A percentile compares a stretch with the other conserved stretches of the same genome.
phyloP scores from a whole-genome alignment of 2,329 filamentous ascomycete genomes.

The Annulohypoxylon truncatum region DNA sequence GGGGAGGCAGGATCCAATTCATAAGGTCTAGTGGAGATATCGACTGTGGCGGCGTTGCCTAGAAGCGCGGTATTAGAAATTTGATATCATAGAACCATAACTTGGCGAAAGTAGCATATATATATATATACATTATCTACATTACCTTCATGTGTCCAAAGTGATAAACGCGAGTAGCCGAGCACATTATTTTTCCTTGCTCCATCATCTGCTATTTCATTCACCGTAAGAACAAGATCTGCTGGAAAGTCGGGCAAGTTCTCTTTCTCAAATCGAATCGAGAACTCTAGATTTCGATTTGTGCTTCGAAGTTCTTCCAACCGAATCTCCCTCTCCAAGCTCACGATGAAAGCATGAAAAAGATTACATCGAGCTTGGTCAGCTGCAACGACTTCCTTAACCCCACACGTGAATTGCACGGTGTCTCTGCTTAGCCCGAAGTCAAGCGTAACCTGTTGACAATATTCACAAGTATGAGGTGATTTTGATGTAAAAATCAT shows the following conservation, averaged over 20 bases:
- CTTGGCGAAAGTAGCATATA: not conserved
- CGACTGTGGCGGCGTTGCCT: constrained; percentile 12
- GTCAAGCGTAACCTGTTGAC: constrained; percentile 14
- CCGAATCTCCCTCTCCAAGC: not conserved
- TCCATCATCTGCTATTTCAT: not conserved
- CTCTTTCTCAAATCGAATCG: constrained; percentile 13
- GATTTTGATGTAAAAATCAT: constrained; percentile 16
- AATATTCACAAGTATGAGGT: constrained; percentile 22
- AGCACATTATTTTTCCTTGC: not conserved
- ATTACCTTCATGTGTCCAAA: constrained; percentile 22
- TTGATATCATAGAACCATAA: not conserved
- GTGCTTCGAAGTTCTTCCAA: not conserved
- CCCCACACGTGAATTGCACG: constrained; percentile 8
- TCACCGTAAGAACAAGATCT: not conserved
- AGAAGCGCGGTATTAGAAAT: not conserved
- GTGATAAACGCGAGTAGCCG: not conserved
- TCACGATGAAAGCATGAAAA: constrained; percentile 15
- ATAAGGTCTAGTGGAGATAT: constrained; percentile 22
- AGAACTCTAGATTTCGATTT: not conserved
- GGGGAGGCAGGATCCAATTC: constrained; percentile 17
- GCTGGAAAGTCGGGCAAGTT: not conserved
- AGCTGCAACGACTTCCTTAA: constrained; percentile 14
- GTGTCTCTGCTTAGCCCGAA: not conserved
- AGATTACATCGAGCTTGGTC: constrained; percentile 20
- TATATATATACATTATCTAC: too few species aligned